phyloP scores from a whole-genome alignment of 192 early-diverging fungal genomes.

The Mortierella claussenii region DNA sequence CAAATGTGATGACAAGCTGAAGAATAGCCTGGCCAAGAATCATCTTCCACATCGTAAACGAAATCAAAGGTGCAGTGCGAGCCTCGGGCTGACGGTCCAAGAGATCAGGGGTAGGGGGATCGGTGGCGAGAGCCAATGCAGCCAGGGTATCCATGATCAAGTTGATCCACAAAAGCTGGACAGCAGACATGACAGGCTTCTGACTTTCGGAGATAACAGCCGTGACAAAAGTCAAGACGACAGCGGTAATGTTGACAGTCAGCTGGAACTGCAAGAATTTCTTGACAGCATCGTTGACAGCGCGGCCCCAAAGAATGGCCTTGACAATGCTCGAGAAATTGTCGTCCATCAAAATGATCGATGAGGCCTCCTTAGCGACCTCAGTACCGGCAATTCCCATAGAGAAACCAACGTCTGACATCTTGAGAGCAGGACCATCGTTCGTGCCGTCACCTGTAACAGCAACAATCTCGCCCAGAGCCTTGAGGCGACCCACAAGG shows the following conservation, averaged over 20 bases:
- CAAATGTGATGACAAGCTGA: slow-evolving; percentile 84
- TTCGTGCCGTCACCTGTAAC: slow-evolving; percentile 99
- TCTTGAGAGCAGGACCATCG: slow-evolving; percentile 92
- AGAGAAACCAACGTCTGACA: slow-evolving; percentile 95
- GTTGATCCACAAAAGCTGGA: slow-evolving; percentile 98
- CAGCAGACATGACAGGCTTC: slow-evolving; percentile 87
- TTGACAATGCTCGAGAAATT: slow-evolving; percentile 97
- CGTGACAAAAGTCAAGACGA: slow-evolving; percentile 81
- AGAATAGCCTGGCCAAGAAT: slow-evolving; percentile 90
- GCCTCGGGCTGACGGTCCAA: slow-evolving; percentile 89
- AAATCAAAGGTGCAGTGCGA: slow-evolving; percentile 82
- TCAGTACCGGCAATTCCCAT: slow-evolving; percentile 99
- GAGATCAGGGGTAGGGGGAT: slow-evolving; percentile 84
- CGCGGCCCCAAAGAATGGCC: slow-evolving; percentile 97
- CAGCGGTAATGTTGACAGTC: slow-evolving; percentile 94
- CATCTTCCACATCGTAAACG: slow-evolving; percentile 94
- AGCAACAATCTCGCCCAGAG: slow-evolving; percentile 93
- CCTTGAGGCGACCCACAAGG: slow-evolving; percentile 88
- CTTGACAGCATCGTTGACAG: slow-evolving; percentile 94
- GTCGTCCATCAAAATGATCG: slow-evolving; percentile 96
- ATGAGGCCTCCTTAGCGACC: slow-evolving; percentile 98
- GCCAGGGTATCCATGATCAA: slow-evolving; percentile 99
- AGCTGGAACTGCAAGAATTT: slow-evolving; percentile 99
- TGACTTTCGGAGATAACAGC: slow-evolving; percentile 68
- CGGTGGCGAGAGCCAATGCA: slow-evolving; percentile 95